Percentiles rank a stretch among this genome's conserved stretches.
Evolutionary conservation across 139 green algal species (phyloP).

Genomic region (Tetraselmis striata): DNA sequence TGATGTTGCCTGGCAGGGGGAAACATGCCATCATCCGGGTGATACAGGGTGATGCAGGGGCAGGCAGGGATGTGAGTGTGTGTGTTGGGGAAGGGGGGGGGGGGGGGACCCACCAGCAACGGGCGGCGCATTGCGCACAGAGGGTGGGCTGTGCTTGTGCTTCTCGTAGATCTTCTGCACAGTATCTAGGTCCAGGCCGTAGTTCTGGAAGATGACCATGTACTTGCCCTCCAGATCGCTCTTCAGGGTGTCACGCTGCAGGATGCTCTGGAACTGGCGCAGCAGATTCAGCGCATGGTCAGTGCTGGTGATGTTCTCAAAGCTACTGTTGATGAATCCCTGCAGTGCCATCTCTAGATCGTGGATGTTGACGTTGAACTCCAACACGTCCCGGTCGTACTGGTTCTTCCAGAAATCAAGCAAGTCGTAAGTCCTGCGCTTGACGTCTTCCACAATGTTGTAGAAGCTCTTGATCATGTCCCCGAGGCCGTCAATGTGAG

Average conservation of each 20-base stretch:
- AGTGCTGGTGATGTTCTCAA: conserved; percentile 79
- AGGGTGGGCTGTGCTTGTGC: conserved; percentile 74
- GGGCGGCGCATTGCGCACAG: conserved; percentile 76
- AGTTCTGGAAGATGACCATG: conserved; percentile 74
- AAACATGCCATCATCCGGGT: too few relatives aligned
- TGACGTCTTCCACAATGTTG: conserved; percentile 81
- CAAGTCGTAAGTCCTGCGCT: conserved; percentile 84
- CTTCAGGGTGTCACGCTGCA: conserved; percentile 75
- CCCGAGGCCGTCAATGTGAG: conserved; percentile 79
- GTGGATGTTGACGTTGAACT: conserved; percentile 95
- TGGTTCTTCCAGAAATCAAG: conserved; percentile 76
- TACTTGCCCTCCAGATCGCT: conserved; percentile 75
- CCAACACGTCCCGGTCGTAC: conserved; percentile 87
- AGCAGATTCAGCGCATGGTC: conserved; percentile 83
- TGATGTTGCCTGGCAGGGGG: conserved; percentile 63
- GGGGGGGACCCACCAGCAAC: conserved; percentile 31
- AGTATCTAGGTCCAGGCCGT: conserved; percentile 27
- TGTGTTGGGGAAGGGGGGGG: not conserved
- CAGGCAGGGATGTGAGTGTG: not conserved
- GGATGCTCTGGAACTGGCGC: conserved; percentile 77
- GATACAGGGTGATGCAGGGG: too few relatives aligned
- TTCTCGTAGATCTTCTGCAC: conserved; percentile 89
- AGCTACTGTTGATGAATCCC: conserved; percentile 78
- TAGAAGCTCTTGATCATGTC: conserved; percentile 71
- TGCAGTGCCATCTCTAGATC: conserved; percentile 84